Percentiles rank a stretch among this genome's conserved stretches.
Conservation (phyloP, 495 filamentous ascomycete genomes). For the Aspergillus cavernicola region DNA sequence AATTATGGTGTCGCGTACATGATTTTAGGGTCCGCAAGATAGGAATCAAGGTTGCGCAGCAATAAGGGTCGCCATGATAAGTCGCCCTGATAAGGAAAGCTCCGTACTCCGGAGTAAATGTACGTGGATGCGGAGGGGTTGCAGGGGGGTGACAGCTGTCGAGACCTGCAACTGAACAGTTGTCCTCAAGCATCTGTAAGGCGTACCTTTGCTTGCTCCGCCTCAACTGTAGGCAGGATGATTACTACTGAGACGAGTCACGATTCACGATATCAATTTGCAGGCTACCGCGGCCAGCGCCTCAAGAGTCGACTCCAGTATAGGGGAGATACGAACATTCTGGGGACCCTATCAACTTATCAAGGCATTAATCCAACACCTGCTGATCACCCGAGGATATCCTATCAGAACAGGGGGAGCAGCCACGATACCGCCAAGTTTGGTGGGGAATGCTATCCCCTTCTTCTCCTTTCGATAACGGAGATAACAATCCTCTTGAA, state of each 20-base stretch:
- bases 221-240: background rate
- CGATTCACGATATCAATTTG: background rate
- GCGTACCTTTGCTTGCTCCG: conserved; percentile 1
- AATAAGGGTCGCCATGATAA: too few relatives aligned
- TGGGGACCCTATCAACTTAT: conserved; percentile 13
- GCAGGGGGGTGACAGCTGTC: background rate
- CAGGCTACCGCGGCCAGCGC: background rate
- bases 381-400: conserved; percentile 22
- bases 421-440: conserved; percentile 18
- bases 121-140: background rate
- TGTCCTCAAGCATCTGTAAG: background rate
- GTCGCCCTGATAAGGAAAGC: background rate
- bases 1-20: too few relatives aligned
- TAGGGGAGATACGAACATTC: background rate
- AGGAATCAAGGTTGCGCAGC: too few relatives aligned
- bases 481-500: background rate
- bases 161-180: background rate
- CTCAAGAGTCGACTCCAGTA: conserved; percentile 1
- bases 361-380: conserved; percentile 15
- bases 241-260: background rate
- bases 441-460: conserved; percentile 8
- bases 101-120: background rate
- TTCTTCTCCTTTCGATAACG: background rate
- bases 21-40: too few relatives aligned
- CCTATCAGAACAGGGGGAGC: conserved; percentile 19